phyloP scores from a whole-genome alignment of 2,329 filamentous ascomycete genomes.

The Trichoderma sp. region DNA sequence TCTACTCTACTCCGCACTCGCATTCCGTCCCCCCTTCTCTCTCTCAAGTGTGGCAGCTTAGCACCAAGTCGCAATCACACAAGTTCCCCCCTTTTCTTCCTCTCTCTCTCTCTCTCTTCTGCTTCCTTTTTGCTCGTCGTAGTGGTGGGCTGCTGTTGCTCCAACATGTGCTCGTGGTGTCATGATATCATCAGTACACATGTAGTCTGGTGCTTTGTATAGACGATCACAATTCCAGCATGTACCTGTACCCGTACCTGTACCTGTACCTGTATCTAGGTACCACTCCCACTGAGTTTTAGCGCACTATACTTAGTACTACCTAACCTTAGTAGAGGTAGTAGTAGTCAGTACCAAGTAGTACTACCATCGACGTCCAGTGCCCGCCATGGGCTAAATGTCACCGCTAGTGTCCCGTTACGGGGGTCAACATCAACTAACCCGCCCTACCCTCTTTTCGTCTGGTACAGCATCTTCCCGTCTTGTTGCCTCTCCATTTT shows the following conservation, averaged over 20 bases:
- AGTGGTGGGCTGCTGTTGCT: not conserved
- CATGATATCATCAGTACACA: conserved; percentile 4
- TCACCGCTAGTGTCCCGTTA: conserved; percentile 1
- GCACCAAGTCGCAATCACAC: not conserved
- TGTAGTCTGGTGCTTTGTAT: no score
- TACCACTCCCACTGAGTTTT: no score
- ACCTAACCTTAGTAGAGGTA: no score
- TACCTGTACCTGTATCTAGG: not conserved
- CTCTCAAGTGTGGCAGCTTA: not conserved
- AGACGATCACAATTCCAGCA: no score
- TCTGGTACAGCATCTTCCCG: not conserved
- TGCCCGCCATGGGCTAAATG: not conserved
- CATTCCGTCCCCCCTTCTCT: no score
- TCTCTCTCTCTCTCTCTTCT: no score
- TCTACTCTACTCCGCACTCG: not conserved
- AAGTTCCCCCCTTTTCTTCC: not conserved
- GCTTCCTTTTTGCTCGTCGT: not conserved
- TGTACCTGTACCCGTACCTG: no score
- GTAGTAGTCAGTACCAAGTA: not conserved
- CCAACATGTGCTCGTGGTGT: not conserved
- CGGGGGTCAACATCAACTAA: not conserved
- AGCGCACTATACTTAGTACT: no score
- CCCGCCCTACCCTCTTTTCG: not conserved
- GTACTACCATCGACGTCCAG: not conserved
- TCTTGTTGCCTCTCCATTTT: not conserved